Percentiles rank a stretch among this genome's conserved stretches.
Evolutionary conservation across 1,284 basidiomycete species (phyloP).

Genomic region (Trametes polyzona): DNA sequence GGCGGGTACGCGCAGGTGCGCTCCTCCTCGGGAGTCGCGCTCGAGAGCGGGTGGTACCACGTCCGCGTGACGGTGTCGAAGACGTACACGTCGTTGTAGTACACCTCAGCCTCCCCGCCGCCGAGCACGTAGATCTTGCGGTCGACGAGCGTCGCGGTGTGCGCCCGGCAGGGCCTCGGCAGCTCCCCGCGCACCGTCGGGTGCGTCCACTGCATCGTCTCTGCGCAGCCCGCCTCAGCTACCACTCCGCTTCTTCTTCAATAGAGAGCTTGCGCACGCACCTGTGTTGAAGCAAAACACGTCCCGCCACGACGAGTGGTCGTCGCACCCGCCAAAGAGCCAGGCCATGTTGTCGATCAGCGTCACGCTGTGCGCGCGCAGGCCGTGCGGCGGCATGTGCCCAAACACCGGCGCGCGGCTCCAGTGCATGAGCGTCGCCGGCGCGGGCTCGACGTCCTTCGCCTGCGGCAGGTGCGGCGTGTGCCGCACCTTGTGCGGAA

Average conservation of each 20-base stretch:
- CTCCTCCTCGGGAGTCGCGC: constrained; percentile 28
- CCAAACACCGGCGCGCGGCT: constrained; percentile 84
- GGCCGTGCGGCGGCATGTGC: constrained; percentile 67
- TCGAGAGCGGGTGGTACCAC: constrained; percentile 62
- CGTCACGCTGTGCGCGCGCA: constrained; percentile 86
- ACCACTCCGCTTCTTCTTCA: neutral
- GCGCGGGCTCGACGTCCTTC: constrained; percentile 57
- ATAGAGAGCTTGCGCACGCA: constrained; percentile 37
- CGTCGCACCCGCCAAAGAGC: constrained; percentile 90
- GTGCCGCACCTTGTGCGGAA: constrained; percentile 25
- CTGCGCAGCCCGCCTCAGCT: constrained; percentile 42
- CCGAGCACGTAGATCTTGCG: constrained; percentile 83
- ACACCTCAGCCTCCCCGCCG: constrained; percentile 80
- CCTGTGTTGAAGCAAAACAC: constrained; percentile 88
- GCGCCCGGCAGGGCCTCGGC: constrained; percentile 85
- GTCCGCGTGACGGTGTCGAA: constrained; percentile 78
- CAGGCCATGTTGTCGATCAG: constrained; percentile 83
- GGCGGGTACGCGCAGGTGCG: constrained; percentile 43
- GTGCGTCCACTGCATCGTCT: constrained; percentile 89
- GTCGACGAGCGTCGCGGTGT: constrained; percentile 87
- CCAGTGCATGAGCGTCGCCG: constrained; percentile 81
- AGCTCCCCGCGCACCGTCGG: constrained; percentile 75
- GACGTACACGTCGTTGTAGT: constrained; percentile 80
- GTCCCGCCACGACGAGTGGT: constrained; percentile 75
- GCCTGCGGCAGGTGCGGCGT: constrained; percentile 57